These are phyloP conservation scores for Boletus vinaceobasis DNA, from an alignment of 768 basidiomycete genomes.

Conservation along the genomic window DNA sequence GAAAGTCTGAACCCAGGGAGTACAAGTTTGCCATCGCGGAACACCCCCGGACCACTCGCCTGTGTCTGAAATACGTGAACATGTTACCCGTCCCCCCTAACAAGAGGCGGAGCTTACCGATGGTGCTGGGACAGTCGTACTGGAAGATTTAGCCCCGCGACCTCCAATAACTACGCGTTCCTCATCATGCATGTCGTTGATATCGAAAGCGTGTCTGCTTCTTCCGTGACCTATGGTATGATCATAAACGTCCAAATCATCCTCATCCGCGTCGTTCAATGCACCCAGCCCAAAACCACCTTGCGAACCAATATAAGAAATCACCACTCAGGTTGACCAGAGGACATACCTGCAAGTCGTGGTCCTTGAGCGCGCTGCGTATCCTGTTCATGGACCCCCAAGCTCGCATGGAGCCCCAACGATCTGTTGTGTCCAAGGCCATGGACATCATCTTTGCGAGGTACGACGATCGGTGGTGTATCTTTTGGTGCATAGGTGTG, in stretches of 20 bases:
- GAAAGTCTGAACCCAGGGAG: conserved; percentile 75
- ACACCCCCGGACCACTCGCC: conserved; percentile 30
- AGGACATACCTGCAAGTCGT: conserved; percentile 51
- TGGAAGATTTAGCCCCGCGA: conserved; percentile 14
- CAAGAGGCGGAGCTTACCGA: conserved; percentile 10
- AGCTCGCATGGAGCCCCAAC: conserved; percentile 55
- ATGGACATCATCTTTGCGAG: conserved; percentile 70
- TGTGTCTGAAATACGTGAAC: conserved; percentile 23
- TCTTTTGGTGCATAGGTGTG: conserved; percentile 87
- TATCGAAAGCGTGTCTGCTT: conserved; percentile 64
- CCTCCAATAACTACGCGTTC: conserved; percentile 46
- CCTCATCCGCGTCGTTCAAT: conserved; percentile 91
- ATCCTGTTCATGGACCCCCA: conserved; percentile 38
- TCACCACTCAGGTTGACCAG: neutral
- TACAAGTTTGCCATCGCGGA: conserved; percentile 74
- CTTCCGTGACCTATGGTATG: conserved; percentile 33
- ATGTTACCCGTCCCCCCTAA: neutral
- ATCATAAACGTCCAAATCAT: conserved; percentile 86
- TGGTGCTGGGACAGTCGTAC: neutral
- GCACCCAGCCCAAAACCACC: conserved; percentile 89
- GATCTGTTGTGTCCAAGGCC: conserved; percentile 81
- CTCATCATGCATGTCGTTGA: conserved; percentile 61
- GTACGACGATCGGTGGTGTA: conserved; percentile 56
- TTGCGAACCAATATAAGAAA: conserved; percentile 27
- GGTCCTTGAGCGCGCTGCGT: conserved; percentile 40